Percentiles rank a stretch among this genome's conserved stretches.
Conservation (phyloP, 495 filamentous ascomycete species). For the Penicillium crystallinum region DNA sequence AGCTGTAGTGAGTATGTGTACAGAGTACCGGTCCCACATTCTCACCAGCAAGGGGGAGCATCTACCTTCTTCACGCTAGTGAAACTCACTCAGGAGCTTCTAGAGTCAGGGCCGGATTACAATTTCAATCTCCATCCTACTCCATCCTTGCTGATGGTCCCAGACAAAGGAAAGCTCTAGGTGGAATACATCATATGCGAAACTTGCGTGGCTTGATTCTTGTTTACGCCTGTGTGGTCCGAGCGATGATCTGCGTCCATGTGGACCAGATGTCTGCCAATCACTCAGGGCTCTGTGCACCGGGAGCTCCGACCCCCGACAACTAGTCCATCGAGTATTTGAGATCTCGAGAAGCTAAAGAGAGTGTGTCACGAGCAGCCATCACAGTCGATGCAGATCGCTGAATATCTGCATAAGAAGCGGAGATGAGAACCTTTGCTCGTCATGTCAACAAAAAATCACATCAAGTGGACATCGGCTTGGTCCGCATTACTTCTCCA, state of each 20-base stretch:
- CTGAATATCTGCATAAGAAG: neutral
- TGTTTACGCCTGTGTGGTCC: slow-evolving; percentile 6
- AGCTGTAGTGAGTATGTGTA: neutral
- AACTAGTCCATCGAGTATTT: neutral
- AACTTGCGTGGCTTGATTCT: slow-evolving; percentile 1
- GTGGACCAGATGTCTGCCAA: slow-evolving; percentile 3
- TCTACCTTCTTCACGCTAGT: neutral
- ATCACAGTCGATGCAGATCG: neutral
- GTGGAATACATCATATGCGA: slow-evolving; percentile 4
- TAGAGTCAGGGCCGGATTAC: neutral
- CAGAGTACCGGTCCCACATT: slow-evolving; percentile 6
- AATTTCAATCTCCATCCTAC: neutral
- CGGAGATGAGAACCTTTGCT: neutral
- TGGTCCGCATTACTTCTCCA: neutral
- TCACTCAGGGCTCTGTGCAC: neutral
- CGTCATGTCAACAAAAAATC: too few relatives aligned
- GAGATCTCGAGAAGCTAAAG: neutral
- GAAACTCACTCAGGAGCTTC: neutral
- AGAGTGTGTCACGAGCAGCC: neutral
- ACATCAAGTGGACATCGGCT: neutral
- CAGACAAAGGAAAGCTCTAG: neutral
- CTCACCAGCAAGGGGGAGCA: slow-evolving; percentile 5
- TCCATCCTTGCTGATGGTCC: neutral
- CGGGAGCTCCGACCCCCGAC: neutral
- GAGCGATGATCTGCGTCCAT: slow-evolving; percentile 7